phyloP scores from a whole-genome alignment of 495 filamentous ascomycete species.

The Aspergillus bridgeri region DNA sequence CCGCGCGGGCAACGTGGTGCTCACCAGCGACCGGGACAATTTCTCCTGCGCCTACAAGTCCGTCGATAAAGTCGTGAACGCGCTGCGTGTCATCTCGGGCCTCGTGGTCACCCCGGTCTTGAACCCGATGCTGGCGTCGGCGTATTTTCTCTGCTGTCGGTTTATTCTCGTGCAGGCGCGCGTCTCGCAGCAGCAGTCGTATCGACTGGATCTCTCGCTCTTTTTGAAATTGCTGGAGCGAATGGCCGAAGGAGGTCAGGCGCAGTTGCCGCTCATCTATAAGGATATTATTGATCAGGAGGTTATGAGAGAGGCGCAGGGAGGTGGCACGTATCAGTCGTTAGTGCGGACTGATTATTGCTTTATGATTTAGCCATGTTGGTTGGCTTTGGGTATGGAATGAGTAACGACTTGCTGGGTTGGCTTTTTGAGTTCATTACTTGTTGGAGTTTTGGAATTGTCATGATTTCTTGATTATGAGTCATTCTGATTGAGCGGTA shows the following conservation, averaged over 20 bases:
- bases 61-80: constrained; percentile 6
- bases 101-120: constrained; percentile 1
- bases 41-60: constrained; percentile 6
- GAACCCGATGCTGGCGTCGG: constrained; percentile 8
- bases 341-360: constrained; percentile 2
- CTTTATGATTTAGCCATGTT: constrained; percentile 3
- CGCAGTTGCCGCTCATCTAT: constrained; percentile 1
- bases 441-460: no score
- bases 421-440: no score
- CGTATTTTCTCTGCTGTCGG: constrained; percentile 6
- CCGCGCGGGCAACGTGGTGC: not conserved
- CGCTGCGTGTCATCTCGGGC: constrained; percentile 1
- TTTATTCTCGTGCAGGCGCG: constrained; percentile 4
- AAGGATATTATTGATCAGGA: constrained; percentile 8
- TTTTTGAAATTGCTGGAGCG: constrained; percentile 7
- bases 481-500: no score
- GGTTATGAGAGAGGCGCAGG: constrained; percentile 1
- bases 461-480: no score
- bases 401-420: no score
- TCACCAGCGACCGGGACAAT: not conserved
- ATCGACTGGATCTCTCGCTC: constrained; percentile 6
- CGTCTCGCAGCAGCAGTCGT: constrained; percentile 2
- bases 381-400: no score
- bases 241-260: constrained; percentile 2
- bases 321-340: not conserved